phyloP scores from a whole-genome alignment of 2,329 filamentous ascomycete species.

The Epichloe hybrida region DNA sequence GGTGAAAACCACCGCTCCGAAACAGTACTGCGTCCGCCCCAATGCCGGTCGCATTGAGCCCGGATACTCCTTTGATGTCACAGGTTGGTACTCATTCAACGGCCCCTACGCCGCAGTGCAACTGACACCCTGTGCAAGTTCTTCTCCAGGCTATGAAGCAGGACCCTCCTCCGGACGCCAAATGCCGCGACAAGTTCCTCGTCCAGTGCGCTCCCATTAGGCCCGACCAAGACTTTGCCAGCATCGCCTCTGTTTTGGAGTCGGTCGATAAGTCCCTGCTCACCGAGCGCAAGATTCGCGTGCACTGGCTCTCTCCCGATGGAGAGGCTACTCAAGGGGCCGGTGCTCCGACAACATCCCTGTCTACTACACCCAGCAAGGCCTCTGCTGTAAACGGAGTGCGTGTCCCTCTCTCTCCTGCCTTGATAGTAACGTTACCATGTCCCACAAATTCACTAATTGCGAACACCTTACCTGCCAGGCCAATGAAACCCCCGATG shows the following conservation, averaged over 20 bases:
- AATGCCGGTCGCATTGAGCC: conserved; percentile 95
- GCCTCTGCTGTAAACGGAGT: conserved; percentile 27
- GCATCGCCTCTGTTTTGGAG: conserved; percentile 70
- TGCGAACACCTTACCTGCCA: conserved; percentile 5
- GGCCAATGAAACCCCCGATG: conserved; percentile 30
- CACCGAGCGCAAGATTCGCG: conserved; percentile 90
- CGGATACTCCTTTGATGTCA: conserved; percentile 79
- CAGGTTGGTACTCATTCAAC: conserved; percentile 40
- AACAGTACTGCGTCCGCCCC: conserved; percentile 97
- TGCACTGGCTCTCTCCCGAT: conserved; percentile 63
- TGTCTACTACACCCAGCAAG: conserved; percentile 31
- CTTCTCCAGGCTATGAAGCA: conserved; percentile 97
- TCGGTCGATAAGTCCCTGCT: conserved; percentile 65
- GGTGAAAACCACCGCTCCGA: conserved; percentile 98
- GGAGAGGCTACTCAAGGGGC: conserved; percentile 21
- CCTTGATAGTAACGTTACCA: background rate
- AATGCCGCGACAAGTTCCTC: conserved; percentile 95
- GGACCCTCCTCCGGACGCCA: conserved; percentile 77
- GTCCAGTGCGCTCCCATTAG: conserved; percentile 83
- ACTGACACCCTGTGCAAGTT: conserved; percentile 38
- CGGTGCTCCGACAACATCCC: conserved; percentile 7
- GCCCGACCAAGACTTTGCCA: conserved; percentile 70
- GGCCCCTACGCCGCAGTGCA: background rate
- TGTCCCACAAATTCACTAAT: conserved; percentile 2
- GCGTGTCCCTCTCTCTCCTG: conserved; percentile 12